Base-by-base conservation (phyloP, 202 grass and related monocot genomes). In the Eragrostis tef region DNA sequence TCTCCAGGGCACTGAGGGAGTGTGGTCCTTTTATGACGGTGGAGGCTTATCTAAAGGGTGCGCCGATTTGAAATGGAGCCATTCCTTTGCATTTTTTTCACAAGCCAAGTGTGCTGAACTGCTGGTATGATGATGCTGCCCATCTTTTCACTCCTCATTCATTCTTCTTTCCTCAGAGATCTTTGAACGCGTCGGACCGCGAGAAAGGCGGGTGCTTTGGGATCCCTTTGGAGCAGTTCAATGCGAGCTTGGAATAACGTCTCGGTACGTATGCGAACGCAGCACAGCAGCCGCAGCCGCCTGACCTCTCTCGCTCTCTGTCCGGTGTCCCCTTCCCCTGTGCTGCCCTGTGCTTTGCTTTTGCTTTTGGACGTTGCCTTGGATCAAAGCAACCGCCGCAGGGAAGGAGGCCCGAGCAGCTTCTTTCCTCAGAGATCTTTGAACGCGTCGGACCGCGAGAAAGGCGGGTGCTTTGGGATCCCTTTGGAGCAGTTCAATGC, bases 361-460 rank as follows among this genome's bases (percentile, higher is more conserved):
- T 90, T 75, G 84, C 88, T 90, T 90, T 83, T 83, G 88, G 83
- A 87, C 75, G 84, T 90, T 94, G 87, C 92, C 86, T 92, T 71
- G 92, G 92, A 94, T 94, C 92, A 92, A 88, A 92, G 85, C 84
- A 88, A 79, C 83, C 83, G 73, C 29, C 15, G 75, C 78, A 67
- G 60, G 20, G 27, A 39, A 71, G 68, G 51, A n/a, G n/a, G n/a
- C 69, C 57, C 42, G 57, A 59, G 6, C 27, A 7, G 6, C 24
- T 9, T 50, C 78, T 73, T 71, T 81, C 20, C 69, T 73, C 87
- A 75, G 82, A 87, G 84, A 90, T 86, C 85, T 96, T 96, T 96
- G 90, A 93, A 90, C 78, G 93, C 93, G 77, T 96, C 79, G 93
- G 90, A 19, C 62, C 36, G 44, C 85, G 93, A 93, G 93, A 96